These are phyloP conservation scores for Aspergillus sp. DNA, from an alignment of 2,329 filamentous ascomycete genomes.

Conservation along the genomic window DNA sequence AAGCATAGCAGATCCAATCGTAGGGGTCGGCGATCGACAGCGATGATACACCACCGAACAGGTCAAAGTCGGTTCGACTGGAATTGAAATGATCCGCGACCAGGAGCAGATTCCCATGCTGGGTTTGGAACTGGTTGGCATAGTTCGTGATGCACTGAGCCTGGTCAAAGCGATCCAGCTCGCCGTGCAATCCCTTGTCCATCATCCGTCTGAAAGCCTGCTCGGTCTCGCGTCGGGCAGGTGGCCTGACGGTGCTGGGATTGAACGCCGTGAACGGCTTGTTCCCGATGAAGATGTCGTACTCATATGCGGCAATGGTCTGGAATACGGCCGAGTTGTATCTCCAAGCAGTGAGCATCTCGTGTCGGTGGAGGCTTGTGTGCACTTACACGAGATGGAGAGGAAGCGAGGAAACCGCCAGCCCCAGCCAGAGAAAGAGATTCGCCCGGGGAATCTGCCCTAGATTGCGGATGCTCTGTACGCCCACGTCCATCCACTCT, in stretches of 20 bases:
- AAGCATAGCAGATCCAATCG: no score
- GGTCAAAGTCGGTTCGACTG: no score
- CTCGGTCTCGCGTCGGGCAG: no score
- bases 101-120: no score
- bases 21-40: not conserved
- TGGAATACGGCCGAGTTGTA: constrained; percentile 21
- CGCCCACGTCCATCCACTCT: constrained; percentile 31
- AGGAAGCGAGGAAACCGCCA: constrained; percentile 1
- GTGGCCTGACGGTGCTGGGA: not conserved
- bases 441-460: constrained; percentile 4
- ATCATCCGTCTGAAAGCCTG: no score
- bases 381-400: constrained; percentile 2
- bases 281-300: constrained; percentile 16
- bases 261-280: not conserved
- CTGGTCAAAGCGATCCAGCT: no score
- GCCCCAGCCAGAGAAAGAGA: constrained; percentile 9
- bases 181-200: no score
- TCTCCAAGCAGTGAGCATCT: constrained; percentile 1
- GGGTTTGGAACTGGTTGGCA: no score
- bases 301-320: constrained; percentile 17
- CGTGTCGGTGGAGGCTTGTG: no score
- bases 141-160: no score
- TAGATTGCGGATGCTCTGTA: constrained; percentile 28
- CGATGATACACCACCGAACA: no score
- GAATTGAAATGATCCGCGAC: no score